These are phyloP conservation scores for Suhomyces atakaporum DNA, from an alignment of 1,139 yeast genomes.

Conservation along the genomic window DNA sequence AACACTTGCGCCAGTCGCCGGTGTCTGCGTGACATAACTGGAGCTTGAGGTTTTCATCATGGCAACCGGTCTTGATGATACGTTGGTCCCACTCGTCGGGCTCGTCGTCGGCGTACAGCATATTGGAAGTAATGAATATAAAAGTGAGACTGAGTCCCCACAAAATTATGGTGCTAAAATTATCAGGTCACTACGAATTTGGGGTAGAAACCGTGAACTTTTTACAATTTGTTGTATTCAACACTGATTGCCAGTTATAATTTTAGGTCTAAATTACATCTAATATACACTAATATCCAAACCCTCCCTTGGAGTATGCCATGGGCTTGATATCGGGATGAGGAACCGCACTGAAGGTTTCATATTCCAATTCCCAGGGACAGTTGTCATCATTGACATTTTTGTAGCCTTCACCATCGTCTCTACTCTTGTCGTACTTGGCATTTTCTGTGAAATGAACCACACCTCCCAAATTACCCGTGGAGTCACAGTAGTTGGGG, in stretches of 20 bases:
- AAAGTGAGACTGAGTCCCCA: no score
- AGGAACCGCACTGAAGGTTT: conserved; percentile 74
- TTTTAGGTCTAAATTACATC: background rate
- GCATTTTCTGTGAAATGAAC: conserved; percentile 56
- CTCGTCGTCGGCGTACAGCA: conserved; percentile 43
- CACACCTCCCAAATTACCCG: conserved; percentile 89
- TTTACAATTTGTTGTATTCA: no score
- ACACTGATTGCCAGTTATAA: no score
- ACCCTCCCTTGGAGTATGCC: conserved; percentile 82
- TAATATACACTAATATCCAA: conserved; percentile 36
- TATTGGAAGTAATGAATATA: background rate
- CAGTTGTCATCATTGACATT: conserved; percentile 43
- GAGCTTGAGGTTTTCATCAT: conserved; percentile 62
- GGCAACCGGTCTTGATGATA: conserved; percentile 73
- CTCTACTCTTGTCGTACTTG: conserved; percentile 31
- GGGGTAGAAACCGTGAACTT: no score
- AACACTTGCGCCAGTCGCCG: conserved; percentile 76
- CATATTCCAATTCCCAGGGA: conserved; percentile 53
- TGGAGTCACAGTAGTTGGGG: conserved; percentile 93
- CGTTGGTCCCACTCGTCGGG: conserved; percentile 79
- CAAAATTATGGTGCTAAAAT: no score
- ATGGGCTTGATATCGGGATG: conserved; percentile 94
- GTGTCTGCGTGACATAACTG: conserved; percentile 80
- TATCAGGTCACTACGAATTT: no score
- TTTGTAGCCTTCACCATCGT: conserved; percentile 56